Percentiles rank a stretch among this genome's conserved stretches.
Conservation (phyloP, 2,329 filamentous ascomycete genomes). For the Juglanconis oblonga region DNA sequence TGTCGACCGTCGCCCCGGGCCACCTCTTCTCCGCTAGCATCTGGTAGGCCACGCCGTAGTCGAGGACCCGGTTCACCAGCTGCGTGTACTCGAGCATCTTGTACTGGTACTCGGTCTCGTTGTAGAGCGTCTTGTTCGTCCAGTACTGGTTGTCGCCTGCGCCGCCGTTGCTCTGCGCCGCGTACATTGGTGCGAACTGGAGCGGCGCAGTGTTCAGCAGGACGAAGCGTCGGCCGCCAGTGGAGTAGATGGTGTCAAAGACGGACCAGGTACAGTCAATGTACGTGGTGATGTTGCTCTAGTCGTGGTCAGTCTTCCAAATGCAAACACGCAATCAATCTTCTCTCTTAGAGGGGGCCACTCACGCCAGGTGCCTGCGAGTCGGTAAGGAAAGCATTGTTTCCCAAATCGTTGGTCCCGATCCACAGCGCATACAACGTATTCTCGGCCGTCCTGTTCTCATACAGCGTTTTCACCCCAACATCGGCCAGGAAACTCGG, state of each 20-base stretch:
- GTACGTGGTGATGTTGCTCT: slow-evolving; percentile 61
- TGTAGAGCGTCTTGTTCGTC: slow-evolving; percentile 42
- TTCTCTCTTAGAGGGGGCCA: too few species aligned
- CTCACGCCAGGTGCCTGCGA: slow-evolving; percentile 47
- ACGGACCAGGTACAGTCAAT: slow-evolving; percentile 65
- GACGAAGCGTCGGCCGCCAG: slow-evolving; percentile 68
- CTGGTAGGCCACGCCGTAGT: slow-evolving; percentile 48
- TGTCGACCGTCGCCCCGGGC: slow-evolving; percentile 58
- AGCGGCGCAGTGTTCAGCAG: slow-evolving; percentile 68
- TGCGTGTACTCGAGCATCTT: slow-evolving; percentile 51
- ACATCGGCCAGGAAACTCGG: slow-evolving; percentile 53
- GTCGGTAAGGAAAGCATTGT: slow-evolving; percentile 63
- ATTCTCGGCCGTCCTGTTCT: slow-evolving; percentile 46
- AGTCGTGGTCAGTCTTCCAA: background rate
- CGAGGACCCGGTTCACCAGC: slow-evolving; percentile 46
- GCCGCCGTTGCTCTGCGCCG: slow-evolving; percentile 41
- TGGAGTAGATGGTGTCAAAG: slow-evolving; percentile 61
- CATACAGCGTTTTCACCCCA: slow-evolving; percentile 39
- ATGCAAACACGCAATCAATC: too few species aligned
- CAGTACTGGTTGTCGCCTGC: slow-evolving; percentile 42
- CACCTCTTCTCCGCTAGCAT: slow-evolving; percentile 42
- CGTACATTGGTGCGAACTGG: slow-evolving; percentile 66
- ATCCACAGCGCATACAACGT: slow-evolving; percentile 78
- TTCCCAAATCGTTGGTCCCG: slow-evolving; percentile 76
- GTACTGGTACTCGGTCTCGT: slow-evolving; percentile 43